A percentile compares a stretch with the other conserved stretches of the same genome.
Conservation (phyloP, 140 eudicot species). For the Erigeron philadelphicus region DNA sequence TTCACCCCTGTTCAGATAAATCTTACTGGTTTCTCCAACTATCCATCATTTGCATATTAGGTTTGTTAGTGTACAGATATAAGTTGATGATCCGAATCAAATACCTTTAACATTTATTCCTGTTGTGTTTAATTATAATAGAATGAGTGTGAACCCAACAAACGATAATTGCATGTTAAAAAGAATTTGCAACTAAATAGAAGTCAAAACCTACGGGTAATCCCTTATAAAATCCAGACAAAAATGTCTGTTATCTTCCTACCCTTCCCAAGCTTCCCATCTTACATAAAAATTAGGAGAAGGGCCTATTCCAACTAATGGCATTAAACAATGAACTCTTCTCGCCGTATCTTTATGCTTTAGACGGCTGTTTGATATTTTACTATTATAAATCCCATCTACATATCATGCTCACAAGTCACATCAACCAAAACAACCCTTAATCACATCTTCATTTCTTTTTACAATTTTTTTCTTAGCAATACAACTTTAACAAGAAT, state of each 20-base stretch:
- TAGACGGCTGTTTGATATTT: neutral
- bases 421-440: neutral
- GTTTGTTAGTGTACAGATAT: neutral
- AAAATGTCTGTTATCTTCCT: neutral
- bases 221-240: conserved; percentile 4
- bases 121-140: neutral
- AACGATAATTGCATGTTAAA: neutral
- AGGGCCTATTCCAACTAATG: neutral
- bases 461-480: neutral
- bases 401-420: conserved; percentile 1
- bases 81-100: neutral
- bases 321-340: neutral
- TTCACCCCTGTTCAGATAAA: neutral
- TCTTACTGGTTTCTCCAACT: neutral
- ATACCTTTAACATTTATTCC: neutral
- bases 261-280: neutral
- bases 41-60: neutral
- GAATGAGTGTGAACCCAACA: neutral
- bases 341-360: neutral
- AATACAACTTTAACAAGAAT: neutral
- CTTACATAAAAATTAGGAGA: neutral
- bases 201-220: neutral
- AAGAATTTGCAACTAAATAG: neutral
- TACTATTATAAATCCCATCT: neutral
- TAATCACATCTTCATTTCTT: conserved; percentile 3